A percentile compares a stretch with the other conserved stretches of the same genome.
Conservation (phyloP, 2,329 filamentous ascomycete genomes). For the Ceratocystis papillata region DNA sequence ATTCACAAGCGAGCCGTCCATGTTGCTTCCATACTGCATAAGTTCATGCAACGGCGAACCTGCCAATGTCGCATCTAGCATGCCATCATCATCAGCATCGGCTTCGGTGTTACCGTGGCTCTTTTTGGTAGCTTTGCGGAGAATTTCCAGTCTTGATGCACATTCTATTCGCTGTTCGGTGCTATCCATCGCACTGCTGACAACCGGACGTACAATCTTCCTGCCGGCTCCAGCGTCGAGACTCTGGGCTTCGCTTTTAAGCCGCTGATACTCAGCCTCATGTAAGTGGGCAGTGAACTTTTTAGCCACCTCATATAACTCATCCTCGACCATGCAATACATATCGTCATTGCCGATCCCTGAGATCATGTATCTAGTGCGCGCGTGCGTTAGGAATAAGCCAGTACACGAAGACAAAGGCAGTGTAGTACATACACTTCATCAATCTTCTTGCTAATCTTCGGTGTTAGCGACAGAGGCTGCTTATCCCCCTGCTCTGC, state of each 20-base stretch:
- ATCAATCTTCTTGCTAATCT: not conserved
- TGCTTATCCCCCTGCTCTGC: not conserved
- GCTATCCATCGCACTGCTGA: not conserved
- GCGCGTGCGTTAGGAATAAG: not conserved
- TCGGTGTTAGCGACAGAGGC: not conserved
- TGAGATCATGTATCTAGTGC: slow-evolving; percentile 52
- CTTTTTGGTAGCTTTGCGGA: not conserved
- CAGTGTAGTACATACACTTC: not conserved
- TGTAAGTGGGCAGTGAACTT: slow-evolving; percentile 65
- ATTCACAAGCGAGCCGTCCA: not conserved
- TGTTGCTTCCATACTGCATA: not conserved
- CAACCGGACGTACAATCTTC: slow-evolving; percentile 43
- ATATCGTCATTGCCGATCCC: slow-evolving; percentile 57
- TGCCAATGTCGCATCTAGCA: slow-evolving; percentile 13
- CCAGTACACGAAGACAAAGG: not conserved
- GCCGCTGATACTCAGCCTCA: slow-evolving; percentile 61
- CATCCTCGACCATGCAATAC: slow-evolving; percentile 78
- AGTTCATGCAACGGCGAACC: slow-evolving; percentile 4
- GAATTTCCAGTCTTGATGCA: slow-evolving; percentile 24
- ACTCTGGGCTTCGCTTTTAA: slow-evolving; percentile 47
- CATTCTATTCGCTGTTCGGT: slow-evolving; percentile 33
- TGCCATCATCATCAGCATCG: slow-evolving; percentile 29
- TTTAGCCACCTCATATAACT: slow-evolving; percentile 56
- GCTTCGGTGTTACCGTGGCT: slow-evolving; percentile 12
- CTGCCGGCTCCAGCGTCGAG: slow-evolving; percentile 44